Evolutionary conservation across 306 rosid genomes (phyloP), one percentile per base, ranked within the genome.

Genomic region (Cucurbita maxima): DNA sequence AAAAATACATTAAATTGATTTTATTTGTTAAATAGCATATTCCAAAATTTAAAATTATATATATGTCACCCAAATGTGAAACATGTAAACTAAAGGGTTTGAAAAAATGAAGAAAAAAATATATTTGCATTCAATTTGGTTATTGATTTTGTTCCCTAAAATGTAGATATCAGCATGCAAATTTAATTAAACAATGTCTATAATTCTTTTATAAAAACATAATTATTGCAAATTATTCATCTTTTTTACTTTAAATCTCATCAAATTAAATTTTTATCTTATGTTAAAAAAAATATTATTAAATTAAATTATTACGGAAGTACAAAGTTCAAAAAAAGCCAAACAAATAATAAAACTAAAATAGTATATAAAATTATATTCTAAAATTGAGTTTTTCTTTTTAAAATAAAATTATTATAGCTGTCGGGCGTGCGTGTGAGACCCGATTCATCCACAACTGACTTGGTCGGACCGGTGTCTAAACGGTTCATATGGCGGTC

Each of bases 381-480:
- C 12, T 43, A 43, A 43, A 43, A 43, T 43, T 43, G 10, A 41
- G 45, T 41, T 41, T 41, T 41, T 43, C 10, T 43, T 43, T 43
- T 1, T 43, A 43, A 43, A n/a, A n/a, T 0, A n/a, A 56, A 20
- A 57, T 57, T 9, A 59, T 61, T 36, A 61, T 66, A 64, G 71
- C 53, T 64, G 71, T 64, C 53, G 53, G 54, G 53, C 52, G 53
- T 64, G 71, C 18, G 72, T 43, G 53, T n/a, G 37, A 37, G 69
- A 40, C 48, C 48, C 48, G 69, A 38, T 30, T 30, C 80, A 83
- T 57, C 7, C 77, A 76, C 92, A 82, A 87, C 86, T 85, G 95
- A 89, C 79, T 64, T 84, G 92, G 88, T 85, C 89, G 81, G 90
- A 83, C 79, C 79, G 86, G 80, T 82, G 73, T 80, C 86, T 87